A percentile compares a stretch with the other conserved stretches of the same genome.
These are phyloP conservation scores for Triadica sebifera DNA, from an alignment of 345 rosid genomes.

Conservation along the genomic window DNA sequence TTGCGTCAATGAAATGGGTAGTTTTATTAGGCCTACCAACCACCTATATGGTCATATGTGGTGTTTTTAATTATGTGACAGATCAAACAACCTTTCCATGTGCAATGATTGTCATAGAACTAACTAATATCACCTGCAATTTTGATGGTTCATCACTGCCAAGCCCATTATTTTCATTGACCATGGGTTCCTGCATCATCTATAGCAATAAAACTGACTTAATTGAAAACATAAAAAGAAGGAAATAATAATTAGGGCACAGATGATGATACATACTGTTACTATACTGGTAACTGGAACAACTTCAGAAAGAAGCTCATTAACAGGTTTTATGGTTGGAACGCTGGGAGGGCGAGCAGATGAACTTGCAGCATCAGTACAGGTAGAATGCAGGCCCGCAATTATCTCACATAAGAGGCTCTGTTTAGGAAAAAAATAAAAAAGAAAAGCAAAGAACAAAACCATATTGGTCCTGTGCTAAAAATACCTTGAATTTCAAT, in stretches of 20 bases:
- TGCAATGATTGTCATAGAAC: conserved; percentile 8
- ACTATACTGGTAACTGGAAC: conserved; percentile 35
- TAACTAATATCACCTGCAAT: conserved; percentile 44
- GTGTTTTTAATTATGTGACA: neutral
- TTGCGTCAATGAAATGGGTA: neutral
- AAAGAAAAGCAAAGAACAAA: neutral
- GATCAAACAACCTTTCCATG: conserved; percentile 6
- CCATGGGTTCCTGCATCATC: conserved; percentile 41
- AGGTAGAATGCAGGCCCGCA: conserved; percentile 62
- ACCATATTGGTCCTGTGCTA: neutral
- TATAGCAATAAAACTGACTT: conserved; percentile 3
- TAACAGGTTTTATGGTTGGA: conserved; percentile 55
- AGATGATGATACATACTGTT: conserved; percentile 33
- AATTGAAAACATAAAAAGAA: conserved; percentile 13
- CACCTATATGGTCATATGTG: no score
- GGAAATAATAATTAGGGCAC: neutral
- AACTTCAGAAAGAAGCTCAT: conserved; percentile 63
- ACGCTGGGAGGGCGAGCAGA: conserved; percentile 68
- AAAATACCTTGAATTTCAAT: neutral
- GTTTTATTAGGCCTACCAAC: no score
- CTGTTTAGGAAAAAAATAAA: conserved; percentile 36
- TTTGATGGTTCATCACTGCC: conserved; percentile 37
- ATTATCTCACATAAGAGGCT: conserved; percentile 77
- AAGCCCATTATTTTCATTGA: conserved; percentile 32
- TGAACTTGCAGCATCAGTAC: conserved; percentile 74